phyloP scores from a whole-genome alignment of 768 basidiomycete genomes.

The Naganishia vaughanmartiniae region DNA sequence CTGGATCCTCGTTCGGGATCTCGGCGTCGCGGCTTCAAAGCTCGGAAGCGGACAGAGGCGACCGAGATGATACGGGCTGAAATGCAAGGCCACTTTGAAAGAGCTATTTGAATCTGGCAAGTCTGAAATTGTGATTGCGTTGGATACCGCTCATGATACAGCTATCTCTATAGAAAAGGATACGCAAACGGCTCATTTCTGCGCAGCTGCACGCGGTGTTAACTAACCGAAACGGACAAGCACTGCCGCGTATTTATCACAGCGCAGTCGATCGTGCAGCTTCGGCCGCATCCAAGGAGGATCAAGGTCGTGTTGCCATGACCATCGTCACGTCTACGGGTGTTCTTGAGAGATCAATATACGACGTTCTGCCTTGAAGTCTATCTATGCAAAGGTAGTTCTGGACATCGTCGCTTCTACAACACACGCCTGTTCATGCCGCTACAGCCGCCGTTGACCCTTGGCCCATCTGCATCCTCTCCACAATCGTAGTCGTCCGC shows the following conservation, averaged over 20 bases:
- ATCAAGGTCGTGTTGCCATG: too few species aligned
- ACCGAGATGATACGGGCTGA: neutral
- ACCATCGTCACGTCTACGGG: too few species aligned
- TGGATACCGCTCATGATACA: neutral
- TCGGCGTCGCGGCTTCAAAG: neutral
- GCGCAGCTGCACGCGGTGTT: too few species aligned
- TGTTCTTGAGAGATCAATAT: too few species aligned
- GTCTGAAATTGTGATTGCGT: neutral
- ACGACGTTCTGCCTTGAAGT: too few species aligned
- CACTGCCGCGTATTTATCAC: too few species aligned
- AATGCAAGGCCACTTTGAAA: neutral
- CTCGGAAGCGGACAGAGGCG: neutral
- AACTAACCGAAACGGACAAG: too few species aligned
- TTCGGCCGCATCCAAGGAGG: too few species aligned
- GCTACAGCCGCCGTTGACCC: constrained; percentile 13
- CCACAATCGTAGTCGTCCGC: constrained; percentile 64
- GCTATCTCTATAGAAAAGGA: too few species aligned
- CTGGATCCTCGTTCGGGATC: too few species aligned
- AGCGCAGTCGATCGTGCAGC: too few species aligned
- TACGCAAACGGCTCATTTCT: neutral
- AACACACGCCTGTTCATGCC: neutral
- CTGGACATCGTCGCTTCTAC: neutral
- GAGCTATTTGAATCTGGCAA: neutral
- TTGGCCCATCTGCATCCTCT: constrained; percentile 58
- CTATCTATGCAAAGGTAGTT: neutral